These are phyloP conservation scores for Rhytidhysteron rufulum DNA, from an alignment of 2,329 filamentous ascomycete species.

Conservation along the genomic window DNA sequence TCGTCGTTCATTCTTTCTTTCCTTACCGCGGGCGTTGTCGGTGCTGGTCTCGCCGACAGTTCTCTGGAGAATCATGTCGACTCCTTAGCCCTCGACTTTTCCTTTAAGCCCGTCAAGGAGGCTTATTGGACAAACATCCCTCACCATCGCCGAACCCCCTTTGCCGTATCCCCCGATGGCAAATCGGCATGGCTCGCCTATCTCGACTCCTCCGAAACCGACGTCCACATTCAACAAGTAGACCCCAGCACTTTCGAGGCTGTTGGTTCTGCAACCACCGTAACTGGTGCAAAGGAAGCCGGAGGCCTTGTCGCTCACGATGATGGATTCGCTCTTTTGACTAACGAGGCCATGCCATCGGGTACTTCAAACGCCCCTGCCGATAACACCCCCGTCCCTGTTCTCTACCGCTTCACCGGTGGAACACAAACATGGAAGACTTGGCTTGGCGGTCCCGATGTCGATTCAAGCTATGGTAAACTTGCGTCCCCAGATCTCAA, in stretches of 20 bases:
- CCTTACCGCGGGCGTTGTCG: slow-evolving; percentile 25
- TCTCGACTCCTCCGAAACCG: slow-evolving; percentile 53
- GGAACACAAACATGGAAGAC: slow-evolving; percentile 57
- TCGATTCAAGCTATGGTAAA: slow-evolving; percentile 46
- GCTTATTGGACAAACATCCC: slow-evolving; percentile 60
- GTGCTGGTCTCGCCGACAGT: slow-evolving; percentile 39
- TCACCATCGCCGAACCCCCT: slow-evolving; percentile 60
- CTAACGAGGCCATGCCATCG: slow-evolving; percentile 53
- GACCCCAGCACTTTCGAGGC: slow-evolving; percentile 53
- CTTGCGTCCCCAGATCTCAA: slow-evolving; percentile 56
- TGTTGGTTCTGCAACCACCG: slow-evolving; percentile 49
- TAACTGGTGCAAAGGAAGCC: slow-evolving; percentile 54
- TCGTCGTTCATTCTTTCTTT: slow-evolving; percentile 29
- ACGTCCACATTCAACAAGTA: slow-evolving; percentile 56
- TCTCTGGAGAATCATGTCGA: slow-evolving; percentile 41
- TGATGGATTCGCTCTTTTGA: slow-evolving; percentile 61
- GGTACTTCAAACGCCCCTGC: slow-evolving; percentile 49
- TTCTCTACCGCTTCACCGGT: slow-evolving; percentile 56
- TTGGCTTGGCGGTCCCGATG: slow-evolving; percentile 55
- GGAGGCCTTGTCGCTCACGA: slow-evolving; percentile 60
- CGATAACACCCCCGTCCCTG: slow-evolving; percentile 49
- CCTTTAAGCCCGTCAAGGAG: slow-evolving; percentile 56
- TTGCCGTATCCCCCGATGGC: slow-evolving; percentile 57
- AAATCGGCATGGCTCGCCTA: slow-evolving; percentile 59
- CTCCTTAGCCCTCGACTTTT: slow-evolving; percentile 45